phyloP scores from a whole-genome alignment of 495 filamentous ascomycete species.

The Penicillium simplicissimum region DNA sequence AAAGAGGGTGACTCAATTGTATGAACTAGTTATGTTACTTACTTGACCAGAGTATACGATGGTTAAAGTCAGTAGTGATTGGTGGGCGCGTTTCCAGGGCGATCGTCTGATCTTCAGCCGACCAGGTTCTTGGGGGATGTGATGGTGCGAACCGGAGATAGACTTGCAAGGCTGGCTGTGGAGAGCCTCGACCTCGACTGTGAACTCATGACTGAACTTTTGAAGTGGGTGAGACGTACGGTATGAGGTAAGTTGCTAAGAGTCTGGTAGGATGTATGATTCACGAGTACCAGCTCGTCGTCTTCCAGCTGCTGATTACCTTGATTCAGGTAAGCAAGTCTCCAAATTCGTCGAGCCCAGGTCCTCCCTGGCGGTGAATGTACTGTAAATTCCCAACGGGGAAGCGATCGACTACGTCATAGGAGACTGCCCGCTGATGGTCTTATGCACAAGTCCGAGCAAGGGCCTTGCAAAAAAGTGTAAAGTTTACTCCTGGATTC shows the following conservation, averaged over 20 bases:
- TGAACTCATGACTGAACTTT: background rate
- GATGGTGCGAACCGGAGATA: background rate
- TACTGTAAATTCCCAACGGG: constrained; percentile 13
- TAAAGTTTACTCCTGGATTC: background rate
- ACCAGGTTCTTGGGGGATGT: background rate
- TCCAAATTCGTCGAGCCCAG: background rate
- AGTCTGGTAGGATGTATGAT: background rate
- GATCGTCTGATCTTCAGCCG: background rate
- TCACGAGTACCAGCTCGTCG: background rate
- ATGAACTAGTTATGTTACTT: background rate
- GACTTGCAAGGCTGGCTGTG: background rate
- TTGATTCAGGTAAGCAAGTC: background rate
- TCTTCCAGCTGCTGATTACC: background rate
- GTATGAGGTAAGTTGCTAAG: background rate
- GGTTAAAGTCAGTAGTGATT: background rate
- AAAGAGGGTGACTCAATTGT: background rate
- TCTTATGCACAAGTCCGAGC: background rate
- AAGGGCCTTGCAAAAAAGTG: background rate
- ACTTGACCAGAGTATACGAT: too few species aligned
- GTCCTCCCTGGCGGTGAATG: constrained; percentile 12
- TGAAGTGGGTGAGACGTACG: background rate
- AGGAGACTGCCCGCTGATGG: background rate
- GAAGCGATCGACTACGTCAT: constrained; percentile 31
- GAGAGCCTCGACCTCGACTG: background rate
- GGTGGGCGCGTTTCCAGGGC: background rate